A percentile compares a stretch with the other conserved stretches of the same genome.
Conservation (phyloP, 2,329 filamentous ascomycete species). For the Rosellinia necatrix region DNA sequence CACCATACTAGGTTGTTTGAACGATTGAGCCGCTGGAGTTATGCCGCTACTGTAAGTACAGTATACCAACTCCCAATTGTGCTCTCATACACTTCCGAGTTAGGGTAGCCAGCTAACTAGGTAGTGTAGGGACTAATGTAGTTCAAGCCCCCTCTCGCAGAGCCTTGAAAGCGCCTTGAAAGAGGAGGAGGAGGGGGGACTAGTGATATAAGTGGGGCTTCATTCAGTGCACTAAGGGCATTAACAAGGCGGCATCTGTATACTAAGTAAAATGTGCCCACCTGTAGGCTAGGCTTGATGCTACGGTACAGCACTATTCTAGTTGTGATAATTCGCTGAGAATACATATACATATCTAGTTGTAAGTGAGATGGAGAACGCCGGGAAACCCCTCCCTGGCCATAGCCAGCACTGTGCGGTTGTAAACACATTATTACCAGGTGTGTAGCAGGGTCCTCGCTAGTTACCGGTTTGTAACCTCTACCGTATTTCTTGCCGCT, state of each 20-base stretch:
- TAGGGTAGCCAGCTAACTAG: too few species aligned
- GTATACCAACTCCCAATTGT: too few species aligned
- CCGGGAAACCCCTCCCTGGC: neutral
- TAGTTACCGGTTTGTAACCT: slow-evolving; percentile 20
- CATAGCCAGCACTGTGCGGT: slow-evolving; percentile 22
- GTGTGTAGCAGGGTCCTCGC: neutral
- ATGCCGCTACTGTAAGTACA: too few species aligned
- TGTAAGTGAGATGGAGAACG: neutral
- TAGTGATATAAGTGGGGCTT: slow-evolving; percentile 13
- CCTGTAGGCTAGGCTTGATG: too few species aligned
- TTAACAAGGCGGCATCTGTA: slow-evolving; percentile 23
- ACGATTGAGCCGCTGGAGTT: slow-evolving; percentile 16
- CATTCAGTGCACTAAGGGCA: slow-evolving; percentile 20
- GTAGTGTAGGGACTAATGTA: too few species aligned
- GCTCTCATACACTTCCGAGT: too few species aligned
- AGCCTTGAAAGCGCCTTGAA: too few species aligned
- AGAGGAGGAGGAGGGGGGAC: slow-evolving; percentile 10
- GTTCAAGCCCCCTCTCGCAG: too few species aligned
- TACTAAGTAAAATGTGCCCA: slow-evolving; percentile 11
- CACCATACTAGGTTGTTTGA: too few species aligned
- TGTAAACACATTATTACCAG: slow-evolving; percentile 18
- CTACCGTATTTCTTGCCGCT: neutral
- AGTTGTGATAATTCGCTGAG: slow-evolving; percentile 11
- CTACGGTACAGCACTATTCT: slow-evolving; percentile 18
- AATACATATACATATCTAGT: slow-evolving; percentile 1